Percentiles rank a stretch among this genome's conserved stretches.
These are phyloP conservation scores for Salix suchowensis DNA, from an alignment of 345 rosid species.

Conservation along the genomic window DNA sequence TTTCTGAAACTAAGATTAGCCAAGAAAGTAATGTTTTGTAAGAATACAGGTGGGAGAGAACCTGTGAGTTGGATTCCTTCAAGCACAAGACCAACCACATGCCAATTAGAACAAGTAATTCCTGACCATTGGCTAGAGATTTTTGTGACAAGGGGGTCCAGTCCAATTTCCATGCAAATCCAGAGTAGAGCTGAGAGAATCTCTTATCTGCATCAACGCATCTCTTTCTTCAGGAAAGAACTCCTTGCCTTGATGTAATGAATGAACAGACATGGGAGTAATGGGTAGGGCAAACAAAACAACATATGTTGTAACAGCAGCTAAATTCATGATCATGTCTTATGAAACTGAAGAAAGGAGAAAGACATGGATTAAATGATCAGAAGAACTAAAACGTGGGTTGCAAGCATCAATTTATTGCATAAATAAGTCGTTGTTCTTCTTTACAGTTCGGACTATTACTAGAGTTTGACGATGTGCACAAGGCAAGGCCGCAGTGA, in stretches of 20 bases:
- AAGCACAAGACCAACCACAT: slow-evolving; percentile 40
- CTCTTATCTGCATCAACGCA: slow-evolving; percentile 40
- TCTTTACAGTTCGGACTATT: not conserved
- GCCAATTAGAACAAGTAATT: slow-evolving; percentile 37
- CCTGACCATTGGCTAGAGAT: slow-evolving; percentile 45
- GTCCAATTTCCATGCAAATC: slow-evolving; percentile 41
- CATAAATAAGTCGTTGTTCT: not conserved
- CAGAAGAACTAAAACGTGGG: not conserved
- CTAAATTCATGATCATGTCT: not conserved
- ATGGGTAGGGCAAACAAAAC: not conserved
- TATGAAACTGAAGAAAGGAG: not conserved
- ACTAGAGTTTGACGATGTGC: not conserved
- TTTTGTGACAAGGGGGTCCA: slow-evolving; percentile 44
- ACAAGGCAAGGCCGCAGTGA: not conserved
- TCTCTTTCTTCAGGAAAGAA: slow-evolving; percentile 27
- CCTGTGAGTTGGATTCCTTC: slow-evolving; percentile 40
- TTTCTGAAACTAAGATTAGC: slow-evolving; percentile 36
- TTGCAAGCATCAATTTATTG: not conserved
- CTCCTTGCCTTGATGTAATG: not conserved
- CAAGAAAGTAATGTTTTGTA: slow-evolving; percentile 37
- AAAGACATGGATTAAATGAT: not conserved
- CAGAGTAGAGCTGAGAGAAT: slow-evolving; percentile 24
- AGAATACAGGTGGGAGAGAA: slow-evolving; percentile 38
- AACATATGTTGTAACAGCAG: not conserved
- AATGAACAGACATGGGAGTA: not conserved